Evolutionary conservation across 140 eudicot species (phyloP).

Genomic region (Oenanthe javanica): DNA sequence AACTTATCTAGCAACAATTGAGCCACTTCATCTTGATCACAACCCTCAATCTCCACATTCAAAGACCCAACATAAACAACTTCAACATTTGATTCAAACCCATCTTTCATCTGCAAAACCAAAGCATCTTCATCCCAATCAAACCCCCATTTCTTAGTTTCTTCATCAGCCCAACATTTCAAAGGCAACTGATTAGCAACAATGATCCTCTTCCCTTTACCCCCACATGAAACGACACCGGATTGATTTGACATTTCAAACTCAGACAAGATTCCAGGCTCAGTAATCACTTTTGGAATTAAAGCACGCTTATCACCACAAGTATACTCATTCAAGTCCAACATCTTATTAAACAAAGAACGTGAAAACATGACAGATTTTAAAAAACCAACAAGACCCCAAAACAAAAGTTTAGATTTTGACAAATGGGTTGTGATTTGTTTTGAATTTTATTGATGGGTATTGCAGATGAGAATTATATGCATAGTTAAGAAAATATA

Average conservation of each 20-base stretch:
- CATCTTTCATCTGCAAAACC: slow-evolving; percentile 59
- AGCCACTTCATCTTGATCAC: slow-evolving; percentile 72
- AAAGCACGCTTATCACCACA: slow-evolving; percentile 32
- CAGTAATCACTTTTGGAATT: slow-evolving; percentile 52
- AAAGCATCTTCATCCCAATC: slow-evolving; percentile 65
- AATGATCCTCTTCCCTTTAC: slow-evolving; percentile 32
- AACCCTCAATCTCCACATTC: slow-evolving; percentile 41
- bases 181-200: slow-evolving; percentile 74
- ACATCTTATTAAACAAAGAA: slow-evolving; percentile 63
- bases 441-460: not conserved
- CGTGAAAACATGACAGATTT: slow-evolving; percentile 56
- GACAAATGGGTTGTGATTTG: not conserved
- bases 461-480: slow-evolving; percentile 1
- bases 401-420: not conserved
- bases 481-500: not conserved
- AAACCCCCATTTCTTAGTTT: slow-evolving; percentile 43
- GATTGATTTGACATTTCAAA: slow-evolving; percentile 22
- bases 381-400: not conserved
- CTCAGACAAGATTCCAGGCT: slow-evolving; percentile 58
- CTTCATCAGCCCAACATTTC: slow-evolving; percentile 24
- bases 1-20: slow-evolving; percentile 44
- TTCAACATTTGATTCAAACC: slow-evolving; percentile 43
- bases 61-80: slow-evolving; percentile 68
- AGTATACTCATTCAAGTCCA: slow-evolving; percentile 59
- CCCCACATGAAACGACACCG: slow-evolving; percentile 18